These are phyloP conservation scores for Puccinia brachypodii DNA, from an alignment of 1,284 basidiomycete genomes.

Conservation along the genomic window DNA sequence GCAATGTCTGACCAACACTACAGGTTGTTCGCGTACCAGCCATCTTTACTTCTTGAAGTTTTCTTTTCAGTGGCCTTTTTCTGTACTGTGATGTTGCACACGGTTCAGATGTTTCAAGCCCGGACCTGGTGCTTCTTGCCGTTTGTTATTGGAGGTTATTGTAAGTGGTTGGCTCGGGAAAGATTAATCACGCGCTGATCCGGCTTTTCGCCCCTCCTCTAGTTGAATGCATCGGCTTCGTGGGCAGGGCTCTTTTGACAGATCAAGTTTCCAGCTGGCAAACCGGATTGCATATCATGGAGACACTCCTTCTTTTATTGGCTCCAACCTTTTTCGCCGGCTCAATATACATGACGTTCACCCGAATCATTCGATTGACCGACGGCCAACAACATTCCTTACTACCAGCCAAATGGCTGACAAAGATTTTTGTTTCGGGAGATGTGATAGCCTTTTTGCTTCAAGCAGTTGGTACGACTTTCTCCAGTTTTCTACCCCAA, in stretches of 20 bases:
- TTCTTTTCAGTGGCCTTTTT: slow-evolving; percentile 16
- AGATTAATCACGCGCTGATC: neutral
- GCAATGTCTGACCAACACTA: neutral
- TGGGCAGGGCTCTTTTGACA: neutral
- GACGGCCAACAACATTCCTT: neutral
- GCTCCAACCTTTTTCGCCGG: neutral
- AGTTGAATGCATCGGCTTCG: slow-evolving; percentile 20
- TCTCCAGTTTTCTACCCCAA: no score
- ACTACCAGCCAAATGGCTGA: neutral
- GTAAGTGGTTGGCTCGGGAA: neutral
- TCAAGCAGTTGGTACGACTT: neutral
- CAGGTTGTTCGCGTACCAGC: neutral
- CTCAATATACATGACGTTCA: slow-evolving; percentile 3
- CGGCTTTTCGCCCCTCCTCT: neutral
- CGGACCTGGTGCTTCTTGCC: slow-evolving; percentile 12
- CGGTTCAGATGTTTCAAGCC: neutral
- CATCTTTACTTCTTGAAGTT: neutral
- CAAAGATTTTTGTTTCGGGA: neutral
- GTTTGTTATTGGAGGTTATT: slow-evolving; percentile 20
- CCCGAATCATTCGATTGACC: slow-evolving; percentile 9
- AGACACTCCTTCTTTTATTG: neutral
- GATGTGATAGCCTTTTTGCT: neutral
- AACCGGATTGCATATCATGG: neutral
- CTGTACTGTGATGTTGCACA: neutral
- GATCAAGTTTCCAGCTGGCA: neutral